Evolutionary conservation across 352 stramenopile genomes (phyloP).

Genomic region (Pythium guiyangense): DNA sequence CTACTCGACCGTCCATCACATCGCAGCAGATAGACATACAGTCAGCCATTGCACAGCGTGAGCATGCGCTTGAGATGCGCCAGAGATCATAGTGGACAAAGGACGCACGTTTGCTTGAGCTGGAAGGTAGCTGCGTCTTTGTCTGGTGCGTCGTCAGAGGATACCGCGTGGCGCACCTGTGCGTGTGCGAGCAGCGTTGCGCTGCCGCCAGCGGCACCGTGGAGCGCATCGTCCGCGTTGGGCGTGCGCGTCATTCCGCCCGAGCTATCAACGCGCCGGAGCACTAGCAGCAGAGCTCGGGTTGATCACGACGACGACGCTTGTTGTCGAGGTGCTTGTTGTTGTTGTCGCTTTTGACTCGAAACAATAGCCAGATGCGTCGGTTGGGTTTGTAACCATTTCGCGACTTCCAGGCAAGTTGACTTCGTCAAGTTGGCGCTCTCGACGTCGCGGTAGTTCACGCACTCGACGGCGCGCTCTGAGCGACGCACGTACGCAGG

Average conservation of each 20-base stretch:
- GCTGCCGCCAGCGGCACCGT: not conserved
- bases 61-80: not conserved
- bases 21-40: not conserved
- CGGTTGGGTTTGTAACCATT: too few species aligned
- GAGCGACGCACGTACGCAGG: not conserved
- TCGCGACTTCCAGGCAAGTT: too few species aligned
- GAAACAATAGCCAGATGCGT: too few species aligned
- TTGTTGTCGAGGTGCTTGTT: too few species aligned
- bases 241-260: not conserved
- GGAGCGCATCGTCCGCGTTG: not conserved
- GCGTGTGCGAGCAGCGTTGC: not conserved
- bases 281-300: too few species aligned
- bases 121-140: constrained; percentile 32
- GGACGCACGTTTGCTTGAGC: constrained; percentile 33
- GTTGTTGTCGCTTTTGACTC: too few species aligned
- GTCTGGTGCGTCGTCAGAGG: constrained; percentile 10
- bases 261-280: too few species aligned
- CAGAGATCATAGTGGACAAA: not conserved
- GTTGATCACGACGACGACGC: too few species aligned
- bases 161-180: not conserved
- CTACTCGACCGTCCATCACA: constrained; percentile 11
- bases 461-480: too few species aligned
- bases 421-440: too few species aligned
- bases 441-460: too few species aligned
- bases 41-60: too few species aligned